Conservation (phyloP, 768 basidiomycete species). For the Phallus indusiatus region DNA sequence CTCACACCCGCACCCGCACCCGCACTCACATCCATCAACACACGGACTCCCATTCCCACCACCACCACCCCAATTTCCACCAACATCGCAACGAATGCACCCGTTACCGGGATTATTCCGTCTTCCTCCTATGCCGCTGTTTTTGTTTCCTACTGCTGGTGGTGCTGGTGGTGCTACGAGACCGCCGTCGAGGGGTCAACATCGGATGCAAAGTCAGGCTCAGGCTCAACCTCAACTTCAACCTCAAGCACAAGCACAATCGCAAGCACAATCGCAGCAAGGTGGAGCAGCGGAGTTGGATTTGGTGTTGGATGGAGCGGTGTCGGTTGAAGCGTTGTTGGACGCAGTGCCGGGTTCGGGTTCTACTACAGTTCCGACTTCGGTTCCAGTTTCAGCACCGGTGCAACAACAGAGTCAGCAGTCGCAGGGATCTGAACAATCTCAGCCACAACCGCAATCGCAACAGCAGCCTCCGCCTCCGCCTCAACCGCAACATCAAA, state of each 20-base stretch:
- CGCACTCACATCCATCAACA: no score
- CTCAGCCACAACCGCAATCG: background rate
- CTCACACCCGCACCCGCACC: no score
- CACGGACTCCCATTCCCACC: no score
- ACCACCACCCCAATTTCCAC: no score
- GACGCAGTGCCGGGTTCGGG: no score
- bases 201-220: background rate
- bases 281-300: background rate
- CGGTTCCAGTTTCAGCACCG: background rate
- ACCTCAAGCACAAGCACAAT: background rate
- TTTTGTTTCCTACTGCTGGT: background rate
- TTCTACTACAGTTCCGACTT: background rate
- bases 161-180: background rate
- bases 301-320: no score
- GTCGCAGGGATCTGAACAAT: background rate
- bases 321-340: no score
- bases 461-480: conserved; percentile 6
- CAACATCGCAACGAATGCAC: background rate
- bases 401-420: background rate
- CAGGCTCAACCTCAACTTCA: background rate
- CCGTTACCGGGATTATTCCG: background rate
- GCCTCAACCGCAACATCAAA: conserved; percentile 1
- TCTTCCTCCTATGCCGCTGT: background rate
- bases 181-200: background rate
- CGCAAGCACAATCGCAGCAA: background rate